Base-by-base conservation (phyloP, 768 basidiomycete genomes). In the Porphyrellus cyaneotinctus region DNA sequence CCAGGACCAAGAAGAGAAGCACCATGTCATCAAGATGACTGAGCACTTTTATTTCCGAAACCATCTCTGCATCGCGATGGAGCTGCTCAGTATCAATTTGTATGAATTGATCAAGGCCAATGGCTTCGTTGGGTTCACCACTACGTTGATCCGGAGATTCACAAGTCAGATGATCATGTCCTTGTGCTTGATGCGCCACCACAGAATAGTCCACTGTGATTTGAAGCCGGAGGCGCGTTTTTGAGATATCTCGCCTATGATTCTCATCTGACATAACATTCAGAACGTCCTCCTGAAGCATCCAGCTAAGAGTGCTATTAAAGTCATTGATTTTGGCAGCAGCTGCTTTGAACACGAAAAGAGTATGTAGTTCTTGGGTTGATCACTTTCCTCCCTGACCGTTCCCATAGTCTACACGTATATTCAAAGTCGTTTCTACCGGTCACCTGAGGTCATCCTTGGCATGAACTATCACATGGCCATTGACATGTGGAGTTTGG, bases 391-490 rank as follows among this genome's bases (percentile, higher is more conserved):
- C 17, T 42, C 35, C 57, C 42, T 64, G 30, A 61, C 47, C 32
- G 43, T 38, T 53, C 41, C 38, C 23, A 5, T 57, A 99, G 97
- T 99, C 57, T 99, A 98, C 70, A 99, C 97, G 1, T 99, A 99
- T 66, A 98, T 99, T 58, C 97, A 98, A 71, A 95, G 93, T 73
- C 91, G 97, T 37, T 99, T 99, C 76, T 99, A 99, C 74, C 92
- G 97, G n/a, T 97, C 94, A 18, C 97, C 97, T 4, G 97, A 99
- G 72, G 95, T 99, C 61, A 99, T 99, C 51, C 82, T 99, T 35
- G 97, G 97, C 48, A 91, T 95, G 88, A 97, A 94, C 69, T 99
- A 99, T 69, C 92, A 95, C 66, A 98, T 97, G 93, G 94, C 91
- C 31, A 95, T 95, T 57, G 93, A 98, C 68, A 99, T 99, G 95